These are phyloP conservation scores for Aspergillus ruber DNA, from an alignment of 2,329 filamentous ascomycete species.

Conservation along the genomic window DNA sequence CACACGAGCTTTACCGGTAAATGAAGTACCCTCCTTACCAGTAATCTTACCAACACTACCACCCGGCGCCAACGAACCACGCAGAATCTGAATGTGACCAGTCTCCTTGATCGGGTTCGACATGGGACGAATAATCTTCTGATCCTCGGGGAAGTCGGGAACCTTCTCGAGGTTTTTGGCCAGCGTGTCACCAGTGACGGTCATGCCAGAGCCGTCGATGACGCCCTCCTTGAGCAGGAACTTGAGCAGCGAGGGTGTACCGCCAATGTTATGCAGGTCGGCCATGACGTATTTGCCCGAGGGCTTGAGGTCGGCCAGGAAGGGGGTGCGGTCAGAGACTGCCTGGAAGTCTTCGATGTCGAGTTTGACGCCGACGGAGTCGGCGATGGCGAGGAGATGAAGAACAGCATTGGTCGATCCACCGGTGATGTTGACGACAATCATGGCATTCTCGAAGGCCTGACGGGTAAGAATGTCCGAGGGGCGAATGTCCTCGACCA, in stretches of 20 bases:
- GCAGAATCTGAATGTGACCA: conserved; percentile 67
- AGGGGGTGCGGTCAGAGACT: conserved; percentile 70
- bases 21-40: conserved; percentile 63
- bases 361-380: conserved; percentile 72
- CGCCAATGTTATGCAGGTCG: conserved; percentile 52
- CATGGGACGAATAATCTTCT: conserved; percentile 63
- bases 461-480: conserved; percentile 71
- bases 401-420: conserved; percentile 82
- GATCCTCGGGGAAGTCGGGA: conserved; percentile 59
- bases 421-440: conserved; percentile 72
- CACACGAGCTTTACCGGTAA: conserved; percentile 63
- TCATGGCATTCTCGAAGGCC: conserved; percentile 81
- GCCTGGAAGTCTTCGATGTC: conserved; percentile 82
- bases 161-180: conserved; percentile 54
- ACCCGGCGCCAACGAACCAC: conserved; percentile 62
- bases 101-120: conserved; percentile 63
- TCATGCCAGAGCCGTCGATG: conserved; percentile 55
- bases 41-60: conserved; percentile 71
- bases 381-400: conserved; percentile 76
- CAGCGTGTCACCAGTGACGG: conserved; percentile 54
- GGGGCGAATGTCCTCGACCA: conserved; percentile 70
- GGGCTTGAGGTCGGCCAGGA: conserved; percentile 77
- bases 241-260: conserved; percentile 53
- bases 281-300: conserved; percentile 61
- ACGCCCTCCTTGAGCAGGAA: conserved; percentile 53